These are phyloP conservation scores for Barnettozyma botsteinii DNA, from an alignment of 805 yeast genomes.

Conservation along the genomic window DNA sequence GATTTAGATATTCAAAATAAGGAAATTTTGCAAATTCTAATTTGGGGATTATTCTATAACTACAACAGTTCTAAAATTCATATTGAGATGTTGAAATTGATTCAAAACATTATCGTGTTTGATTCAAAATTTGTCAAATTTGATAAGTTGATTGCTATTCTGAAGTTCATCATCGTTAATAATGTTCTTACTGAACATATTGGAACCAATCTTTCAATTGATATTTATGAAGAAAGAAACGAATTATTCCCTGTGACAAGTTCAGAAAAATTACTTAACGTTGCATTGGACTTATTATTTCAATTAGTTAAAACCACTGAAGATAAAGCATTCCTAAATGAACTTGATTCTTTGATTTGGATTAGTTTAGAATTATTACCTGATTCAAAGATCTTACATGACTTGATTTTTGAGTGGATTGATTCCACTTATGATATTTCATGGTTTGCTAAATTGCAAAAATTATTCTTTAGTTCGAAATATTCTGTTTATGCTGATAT, in stretches of 20 bases:
- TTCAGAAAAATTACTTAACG: conserved; percentile 33
- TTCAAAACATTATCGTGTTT: conserved; percentile 44
- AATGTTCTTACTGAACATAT: conserved; percentile 28
- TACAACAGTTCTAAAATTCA: conserved; percentile 28
- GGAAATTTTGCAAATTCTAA: conserved; percentile 31
- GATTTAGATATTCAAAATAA: conserved; percentile 28
- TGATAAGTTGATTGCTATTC: conserved; percentile 25
- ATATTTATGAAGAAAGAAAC: conserved; percentile 35
- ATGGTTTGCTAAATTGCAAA: conserved; percentile 57
- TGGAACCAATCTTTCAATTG: conserved; percentile 25
- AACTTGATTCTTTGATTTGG: conserved; percentile 56
- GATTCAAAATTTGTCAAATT: conserved; percentile 33
- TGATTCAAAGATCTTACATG: conserved; percentile 36
- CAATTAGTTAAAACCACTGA: conserved; percentile 54
- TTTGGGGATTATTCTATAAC: conserved; percentile 29
- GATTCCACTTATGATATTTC: conserved; percentile 40
- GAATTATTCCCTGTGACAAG: conserved; percentile 42
- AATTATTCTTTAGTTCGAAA: conserved; percentile 41
- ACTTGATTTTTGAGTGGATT: conserved; percentile 55
- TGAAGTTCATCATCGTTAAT: conserved; percentile 26
- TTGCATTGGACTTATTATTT: conserved; percentile 50
- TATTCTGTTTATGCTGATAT: conserved; percentile 37
- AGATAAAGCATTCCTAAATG: conserved; percentile 37
- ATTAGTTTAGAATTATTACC: conserved; percentile 44
- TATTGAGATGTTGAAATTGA: conserved; percentile 35